These are phyloP conservation scores for Quercus bicolor DNA, from an alignment of 306 rosid genomes.

Conservation along the genomic window DNA sequence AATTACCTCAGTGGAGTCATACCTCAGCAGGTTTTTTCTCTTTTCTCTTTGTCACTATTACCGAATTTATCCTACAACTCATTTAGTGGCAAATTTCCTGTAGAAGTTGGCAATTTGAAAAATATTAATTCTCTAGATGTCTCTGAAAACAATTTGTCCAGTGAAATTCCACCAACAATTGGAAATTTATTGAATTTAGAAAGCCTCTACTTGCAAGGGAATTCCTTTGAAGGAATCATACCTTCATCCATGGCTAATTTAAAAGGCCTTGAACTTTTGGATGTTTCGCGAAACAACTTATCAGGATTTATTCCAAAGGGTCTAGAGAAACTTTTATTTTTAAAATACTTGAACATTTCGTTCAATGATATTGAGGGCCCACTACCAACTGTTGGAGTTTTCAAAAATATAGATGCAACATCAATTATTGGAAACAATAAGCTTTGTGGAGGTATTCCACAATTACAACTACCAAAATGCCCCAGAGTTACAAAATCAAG, in stretches of 20 bases:
- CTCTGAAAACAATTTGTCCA: conserved; percentile 18
- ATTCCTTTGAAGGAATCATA: conserved; percentile 18
- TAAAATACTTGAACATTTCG: conserved; percentile 32
- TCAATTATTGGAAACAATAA: background rate
- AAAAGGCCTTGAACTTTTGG: conserved; percentile 26
- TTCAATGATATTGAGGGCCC: conserved; percentile 42
- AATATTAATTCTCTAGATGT: conserved; percentile 14
- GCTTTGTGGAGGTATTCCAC: conserved; percentile 14
- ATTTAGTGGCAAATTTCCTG: conserved; percentile 10
- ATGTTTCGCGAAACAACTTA: conserved; percentile 28
- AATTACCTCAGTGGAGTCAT: conserved; percentile 30
- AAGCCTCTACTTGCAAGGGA: conserved; percentile 20
- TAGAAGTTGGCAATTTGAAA: conserved; percentile 10
- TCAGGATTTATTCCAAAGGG: conserved; percentile 29
- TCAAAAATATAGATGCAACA: conserved; percentile 17
- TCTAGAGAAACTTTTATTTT: conserved; percentile 4
- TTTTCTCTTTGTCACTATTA: conserved; percentile 2
- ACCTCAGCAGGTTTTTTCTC: background rate
- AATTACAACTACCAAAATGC: background rate
- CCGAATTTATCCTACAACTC: conserved; percentile 29
- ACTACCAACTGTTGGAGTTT: conserved; percentile 33
- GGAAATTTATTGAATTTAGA: conserved; percentile 23
- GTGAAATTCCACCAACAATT: conserved; percentile 25
- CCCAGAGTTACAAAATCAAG: conserved; percentile 7
- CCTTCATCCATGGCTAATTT: conserved; percentile 34